Percentiles rank a stretch among this genome's conserved stretches.
phyloP scores from a whole-genome alignment of 2,329 filamentous ascomycete species.

The Bisporella sp. region DNA sequence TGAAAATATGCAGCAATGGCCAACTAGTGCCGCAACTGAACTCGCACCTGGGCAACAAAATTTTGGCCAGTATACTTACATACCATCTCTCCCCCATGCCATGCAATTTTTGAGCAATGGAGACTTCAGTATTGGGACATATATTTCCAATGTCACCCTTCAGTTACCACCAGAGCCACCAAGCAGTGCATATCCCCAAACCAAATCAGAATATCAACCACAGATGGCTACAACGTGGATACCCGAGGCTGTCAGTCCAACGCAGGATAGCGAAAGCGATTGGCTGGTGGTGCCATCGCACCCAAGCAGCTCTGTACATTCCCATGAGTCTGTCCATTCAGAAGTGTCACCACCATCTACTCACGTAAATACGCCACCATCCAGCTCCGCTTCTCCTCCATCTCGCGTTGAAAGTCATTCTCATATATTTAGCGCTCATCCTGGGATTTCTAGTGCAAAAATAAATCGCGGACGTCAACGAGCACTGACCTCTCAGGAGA shows the following conservation, averaged over 20 bases:
- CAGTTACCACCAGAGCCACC: too few species aligned
- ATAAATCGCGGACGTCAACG: conserved; percentile 19
- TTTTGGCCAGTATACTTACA: too few species aligned
- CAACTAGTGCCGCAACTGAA: too few species aligned
- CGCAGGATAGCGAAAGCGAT: neutral
- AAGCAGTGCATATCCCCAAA: too few species aligned
- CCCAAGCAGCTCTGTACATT: neutral
- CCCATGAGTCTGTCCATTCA: neutral
- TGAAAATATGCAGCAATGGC: too few species aligned
- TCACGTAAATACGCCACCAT: neutral
- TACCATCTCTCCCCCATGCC: too few species aligned
- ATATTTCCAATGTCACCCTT: too few species aligned
- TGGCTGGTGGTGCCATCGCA: neutral
- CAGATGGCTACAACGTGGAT: neutral
- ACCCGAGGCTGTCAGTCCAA: neutral
- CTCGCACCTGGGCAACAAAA: too few species aligned
- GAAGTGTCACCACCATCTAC: neutral
- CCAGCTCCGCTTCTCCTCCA: neutral
- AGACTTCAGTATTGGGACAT: too few species aligned
- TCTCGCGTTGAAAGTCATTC: conserved; percentile 13
- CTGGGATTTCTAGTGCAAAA: conserved; percentile 17
- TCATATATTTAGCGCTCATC: conserved; percentile 19
- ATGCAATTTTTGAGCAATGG: too few species aligned
- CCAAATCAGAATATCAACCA: too few species aligned
- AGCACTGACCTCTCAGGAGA: conserved; percentile 22